phyloP scores from a whole-genome alignment of 768 basidiomycete genomes.

The Boletus reticuloceps region DNA sequence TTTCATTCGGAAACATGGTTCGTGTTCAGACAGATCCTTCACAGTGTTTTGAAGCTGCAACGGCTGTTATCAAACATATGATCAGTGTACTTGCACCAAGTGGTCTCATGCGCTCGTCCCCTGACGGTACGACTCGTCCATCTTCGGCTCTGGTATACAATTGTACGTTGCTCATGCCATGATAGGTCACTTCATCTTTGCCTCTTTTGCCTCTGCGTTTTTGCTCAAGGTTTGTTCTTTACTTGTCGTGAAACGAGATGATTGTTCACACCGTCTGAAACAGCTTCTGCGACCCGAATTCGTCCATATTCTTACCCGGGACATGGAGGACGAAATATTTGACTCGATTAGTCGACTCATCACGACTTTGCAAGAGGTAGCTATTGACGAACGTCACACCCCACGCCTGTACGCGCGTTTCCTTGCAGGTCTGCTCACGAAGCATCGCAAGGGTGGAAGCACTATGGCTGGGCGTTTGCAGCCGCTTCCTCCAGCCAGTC shows the following conservation, averaged over 20 bases:
- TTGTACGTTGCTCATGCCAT: neutral
- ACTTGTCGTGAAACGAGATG: neutral
- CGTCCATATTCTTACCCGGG: slow-evolving; percentile 52
- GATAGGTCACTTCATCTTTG: slow-evolving; percentile 72
- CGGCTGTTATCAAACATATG: slow-evolving; percentile 62
- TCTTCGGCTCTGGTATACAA: neutral
- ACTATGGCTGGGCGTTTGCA: slow-evolving; percentile 46
- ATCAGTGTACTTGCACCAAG: slow-evolving; percentile 63
- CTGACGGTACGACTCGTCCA: slow-evolving; percentile 55
- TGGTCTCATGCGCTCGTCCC: slow-evolving; percentile 75
- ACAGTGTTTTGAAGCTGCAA: slow-evolving; percentile 68
- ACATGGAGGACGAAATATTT: slow-evolving; percentile 67
- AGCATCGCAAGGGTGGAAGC: slow-evolving; percentile 68
- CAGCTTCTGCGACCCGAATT: slow-evolving; percentile 77
- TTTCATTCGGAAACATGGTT: neutral
- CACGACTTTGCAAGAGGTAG: slow-evolving; percentile 67
- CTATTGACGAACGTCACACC: slow-evolving; percentile 80
- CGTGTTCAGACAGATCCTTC: neutral
- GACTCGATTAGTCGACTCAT: slow-evolving; percentile 71
- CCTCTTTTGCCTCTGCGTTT: slow-evolving; percentile 81
- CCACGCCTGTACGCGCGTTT: slow-evolving; percentile 80
- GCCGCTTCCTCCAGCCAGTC: slow-evolving; percentile 45
- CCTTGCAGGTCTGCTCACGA: slow-evolving; percentile 66
- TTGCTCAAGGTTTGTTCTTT: slow-evolving; percentile 60
- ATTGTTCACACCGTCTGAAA: neutral